A percentile compares a stretch with the other conserved stretches of the same genome.
Conservation (phyloP, 805 yeast genomes). For the Wickerhamiella brachini region DNA sequence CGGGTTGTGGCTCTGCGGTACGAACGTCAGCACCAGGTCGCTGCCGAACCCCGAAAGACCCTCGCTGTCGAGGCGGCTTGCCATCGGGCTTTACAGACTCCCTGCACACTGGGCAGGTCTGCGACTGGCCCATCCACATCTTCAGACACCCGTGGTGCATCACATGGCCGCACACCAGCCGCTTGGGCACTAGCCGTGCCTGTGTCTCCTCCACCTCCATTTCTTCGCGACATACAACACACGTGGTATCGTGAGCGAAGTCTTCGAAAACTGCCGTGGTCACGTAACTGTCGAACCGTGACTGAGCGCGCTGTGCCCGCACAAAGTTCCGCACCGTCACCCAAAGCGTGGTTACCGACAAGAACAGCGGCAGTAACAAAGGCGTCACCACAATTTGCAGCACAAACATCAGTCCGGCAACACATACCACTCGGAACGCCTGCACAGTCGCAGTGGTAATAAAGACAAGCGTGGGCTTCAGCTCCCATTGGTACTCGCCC, state of each 20-base stretch:
- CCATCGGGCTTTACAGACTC: conserved; percentile 11
- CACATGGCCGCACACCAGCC: conserved; percentile 71
- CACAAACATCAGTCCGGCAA: background rate
- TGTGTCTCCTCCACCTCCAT: conserved; percentile 37
- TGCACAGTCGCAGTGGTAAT: conserved; percentile 23
- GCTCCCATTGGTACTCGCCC: conserved; percentile 59
- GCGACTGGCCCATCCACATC: conserved; percentile 86
- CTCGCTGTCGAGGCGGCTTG: background rate
- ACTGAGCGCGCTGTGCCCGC: conserved; percentile 28
- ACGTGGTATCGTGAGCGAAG: conserved; percentile 43
- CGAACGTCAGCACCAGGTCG: background rate
- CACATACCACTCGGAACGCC: background rate
- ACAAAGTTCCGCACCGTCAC: conserved; percentile 20
- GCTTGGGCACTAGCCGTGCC: conserved; percentile 52
- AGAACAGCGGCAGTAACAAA: conserved; percentile 26
- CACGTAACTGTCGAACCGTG: conserved; percentile 50
- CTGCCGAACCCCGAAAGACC: background rate
- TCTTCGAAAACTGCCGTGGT: conserved; percentile 50
- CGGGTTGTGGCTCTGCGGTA: background rate
- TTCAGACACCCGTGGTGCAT: conserved; percentile 82
- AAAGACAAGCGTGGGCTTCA: conserved; percentile 45
- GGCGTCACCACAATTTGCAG: conserved; percentile 33
- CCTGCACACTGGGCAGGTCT: conserved; percentile 79
- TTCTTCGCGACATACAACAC: conserved; percentile 89
- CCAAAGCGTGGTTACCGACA: conserved; percentile 22